phyloP scores from a whole-genome alignment of 768 basidiomycete species.

The Russula abietina region DNA sequence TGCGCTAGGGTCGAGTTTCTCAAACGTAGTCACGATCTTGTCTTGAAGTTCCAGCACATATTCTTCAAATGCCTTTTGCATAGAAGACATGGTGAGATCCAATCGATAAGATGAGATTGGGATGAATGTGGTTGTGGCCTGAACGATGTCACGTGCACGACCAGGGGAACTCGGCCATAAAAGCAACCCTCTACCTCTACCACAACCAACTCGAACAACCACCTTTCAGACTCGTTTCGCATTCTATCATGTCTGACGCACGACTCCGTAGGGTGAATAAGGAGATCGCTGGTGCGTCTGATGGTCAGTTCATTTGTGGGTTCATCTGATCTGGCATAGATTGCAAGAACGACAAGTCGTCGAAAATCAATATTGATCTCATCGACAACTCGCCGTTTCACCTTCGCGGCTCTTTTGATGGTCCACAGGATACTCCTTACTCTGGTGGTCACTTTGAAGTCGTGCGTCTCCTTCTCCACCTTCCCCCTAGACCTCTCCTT shows the following conservation, averaged over 20 bases:
- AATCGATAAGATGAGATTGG: neutral
- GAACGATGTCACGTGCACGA: neutral
- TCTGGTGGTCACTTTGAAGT: conserved; percentile 89
- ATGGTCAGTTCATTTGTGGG: neutral
- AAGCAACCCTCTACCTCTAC: conserved; percentile 15
- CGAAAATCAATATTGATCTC: conserved; percentile 79
- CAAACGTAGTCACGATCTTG: conserved; percentile 69
- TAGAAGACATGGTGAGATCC: conserved; percentile 29
- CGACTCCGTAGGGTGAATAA: conserved; percentile 87
- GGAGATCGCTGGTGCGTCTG: conserved; percentile 74
- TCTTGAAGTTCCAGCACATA: conserved; percentile 76
- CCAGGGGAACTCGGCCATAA: neutral
- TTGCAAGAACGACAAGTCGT: conserved; percentile 92
- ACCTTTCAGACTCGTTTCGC: neutral
- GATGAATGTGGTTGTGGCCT: neutral
- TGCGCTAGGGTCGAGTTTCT: conserved; percentile 67
- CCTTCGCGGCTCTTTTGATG: conserved; percentile 84
- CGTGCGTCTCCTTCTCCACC: conserved; percentile 43
- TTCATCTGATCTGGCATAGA: conserved; percentile 36
- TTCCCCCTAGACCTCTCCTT: neutral
- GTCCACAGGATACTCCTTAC: conserved; percentile 91
- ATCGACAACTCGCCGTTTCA: conserved; percentile 89
- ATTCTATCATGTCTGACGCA: conserved; percentile 46
- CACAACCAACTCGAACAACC: neutral
- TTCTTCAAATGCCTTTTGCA: conserved; percentile 73